phyloP scores from a whole-genome alignment of 768 basidiomycete genomes.

The Rhizopogon roseolus region DNA sequence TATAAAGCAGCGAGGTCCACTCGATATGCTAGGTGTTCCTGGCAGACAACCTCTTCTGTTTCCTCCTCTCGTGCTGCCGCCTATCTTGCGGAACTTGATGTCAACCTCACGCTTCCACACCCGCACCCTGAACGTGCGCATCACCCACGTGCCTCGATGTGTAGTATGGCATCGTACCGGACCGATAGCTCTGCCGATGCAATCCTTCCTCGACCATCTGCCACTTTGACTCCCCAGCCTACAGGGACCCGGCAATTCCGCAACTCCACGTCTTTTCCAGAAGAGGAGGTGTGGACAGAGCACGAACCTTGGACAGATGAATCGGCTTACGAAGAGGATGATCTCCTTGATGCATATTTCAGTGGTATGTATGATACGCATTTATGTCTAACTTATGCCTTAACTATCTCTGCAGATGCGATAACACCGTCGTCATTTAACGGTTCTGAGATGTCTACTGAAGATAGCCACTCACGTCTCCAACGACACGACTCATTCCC shows the following conservation, averaged over 20 bases:
- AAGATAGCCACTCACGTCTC: conserved; percentile 3
- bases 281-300: conserved; percentile 18
- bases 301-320: conserved; percentile 18
- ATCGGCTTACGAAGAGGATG: conserved; percentile 26
- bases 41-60: conserved; percentile 29
- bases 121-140: conserved; percentile 13
- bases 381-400: not conserved
- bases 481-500: conserved; percentile 5
- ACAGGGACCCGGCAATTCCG: conserved; percentile 9
- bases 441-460: conserved; percentile 16
- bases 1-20: conserved; percentile 13
- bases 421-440: conserved; percentile 10
- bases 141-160: conserved; percentile 36
- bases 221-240: conserved; percentile 9
- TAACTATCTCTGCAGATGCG: conserved; percentile 15
- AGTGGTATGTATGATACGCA: conserved; percentile 21
- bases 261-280: conserved; percentile 9
- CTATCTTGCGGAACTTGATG: conserved; percentile 26
- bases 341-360: conserved; percentile 38
- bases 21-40: conserved; percentile 21
- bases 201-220: conserved; percentile 38
- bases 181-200: conserved; percentile 57
- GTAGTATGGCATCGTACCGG: conserved; percentile 53
- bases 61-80: conserved; percentile 12
- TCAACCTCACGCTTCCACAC: conserved; percentile 22